Evolutionary conservation across 495 filamentous ascomycete genomes (phyloP).

Genomic region (Collariella sp.): DNA sequence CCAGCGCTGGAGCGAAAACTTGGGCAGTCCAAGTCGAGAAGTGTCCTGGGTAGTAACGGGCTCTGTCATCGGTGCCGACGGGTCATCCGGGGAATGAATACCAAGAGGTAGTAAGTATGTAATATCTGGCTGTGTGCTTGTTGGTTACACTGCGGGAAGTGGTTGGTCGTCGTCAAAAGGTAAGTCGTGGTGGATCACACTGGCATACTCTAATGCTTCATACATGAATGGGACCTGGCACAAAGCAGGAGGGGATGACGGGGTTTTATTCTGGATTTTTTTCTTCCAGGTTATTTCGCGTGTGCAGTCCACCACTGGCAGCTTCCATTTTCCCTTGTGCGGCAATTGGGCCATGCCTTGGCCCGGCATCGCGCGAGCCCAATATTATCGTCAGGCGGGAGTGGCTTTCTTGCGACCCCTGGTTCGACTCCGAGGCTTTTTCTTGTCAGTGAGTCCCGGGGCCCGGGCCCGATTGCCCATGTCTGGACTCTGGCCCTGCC

Average conservation of each 20-base stretch:
- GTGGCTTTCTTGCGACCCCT: neutral
- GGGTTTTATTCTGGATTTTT: no score
- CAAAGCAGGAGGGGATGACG: no score
- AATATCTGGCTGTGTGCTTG: no score
- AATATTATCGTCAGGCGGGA: neutral
- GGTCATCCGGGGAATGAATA: neutral
- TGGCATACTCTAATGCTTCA: neutral
- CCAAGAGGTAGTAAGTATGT: neutral
- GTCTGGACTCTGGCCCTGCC: no score
- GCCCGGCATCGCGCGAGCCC: neutral
- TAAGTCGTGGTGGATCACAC: neutral
- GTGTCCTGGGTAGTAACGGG: neutral
- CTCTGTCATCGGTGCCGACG: neutral
- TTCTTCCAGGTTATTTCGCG: neutral
- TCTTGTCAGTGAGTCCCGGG: neutral
- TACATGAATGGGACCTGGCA: neutral
- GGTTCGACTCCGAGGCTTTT: neutral
- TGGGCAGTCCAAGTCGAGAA: neutral
- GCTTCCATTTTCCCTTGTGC: neutral
- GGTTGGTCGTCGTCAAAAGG: no score
- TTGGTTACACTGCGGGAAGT: no score
- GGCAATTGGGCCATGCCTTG: neutral
- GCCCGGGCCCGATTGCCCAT: neutral
- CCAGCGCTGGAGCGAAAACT: neutral
- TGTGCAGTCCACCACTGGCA: neutral